Evolutionary conservation across 805 yeast species (phyloP).

Genomic region (Metschnikowia vanudenii): DNA sequence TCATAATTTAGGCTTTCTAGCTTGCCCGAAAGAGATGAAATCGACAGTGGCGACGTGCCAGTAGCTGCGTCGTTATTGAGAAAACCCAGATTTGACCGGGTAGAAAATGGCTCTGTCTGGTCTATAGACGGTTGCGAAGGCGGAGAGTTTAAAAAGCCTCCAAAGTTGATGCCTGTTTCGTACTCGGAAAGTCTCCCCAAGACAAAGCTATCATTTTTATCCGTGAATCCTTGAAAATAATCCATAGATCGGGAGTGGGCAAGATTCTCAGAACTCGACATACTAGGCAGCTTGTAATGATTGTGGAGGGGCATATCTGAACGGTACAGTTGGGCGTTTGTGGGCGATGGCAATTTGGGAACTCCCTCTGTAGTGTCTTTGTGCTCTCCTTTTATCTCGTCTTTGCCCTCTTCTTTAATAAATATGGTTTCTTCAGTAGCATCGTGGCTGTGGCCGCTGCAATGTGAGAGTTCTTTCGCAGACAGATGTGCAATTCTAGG

Average conservation of each 20-base stretch:
- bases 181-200: background rate
- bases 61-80: slow-evolving; percentile 5
- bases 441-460: no score
- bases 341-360: background rate
- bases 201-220: background rate
- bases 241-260: background rate
- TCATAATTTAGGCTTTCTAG: slow-evolving; percentile 29
- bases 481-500: no score
- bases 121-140: background rate
- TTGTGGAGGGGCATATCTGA: background rate
- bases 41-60: slow-evolving; percentile 19
- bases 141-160: background rate
- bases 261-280: background rate
- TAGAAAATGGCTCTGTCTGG: background rate
- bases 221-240: background rate
- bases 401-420: background rate
- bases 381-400: background rate
- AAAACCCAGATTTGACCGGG: slow-evolving; percentile 17
- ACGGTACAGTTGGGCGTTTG: background rate
- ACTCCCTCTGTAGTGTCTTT: no score
- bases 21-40: slow-evolving; percentile 27
- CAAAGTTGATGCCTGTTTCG: background rate
- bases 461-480: no score
- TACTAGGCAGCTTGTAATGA: background rate
- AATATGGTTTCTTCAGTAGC: no score